A percentile compares a stretch with the other conserved stretches of the same genome.
These are phyloP conservation scores for Lunasporangiospora selenospora DNA, from an alignment of 192 early-diverging fungal genomes.

Conservation along the genomic window DNA sequence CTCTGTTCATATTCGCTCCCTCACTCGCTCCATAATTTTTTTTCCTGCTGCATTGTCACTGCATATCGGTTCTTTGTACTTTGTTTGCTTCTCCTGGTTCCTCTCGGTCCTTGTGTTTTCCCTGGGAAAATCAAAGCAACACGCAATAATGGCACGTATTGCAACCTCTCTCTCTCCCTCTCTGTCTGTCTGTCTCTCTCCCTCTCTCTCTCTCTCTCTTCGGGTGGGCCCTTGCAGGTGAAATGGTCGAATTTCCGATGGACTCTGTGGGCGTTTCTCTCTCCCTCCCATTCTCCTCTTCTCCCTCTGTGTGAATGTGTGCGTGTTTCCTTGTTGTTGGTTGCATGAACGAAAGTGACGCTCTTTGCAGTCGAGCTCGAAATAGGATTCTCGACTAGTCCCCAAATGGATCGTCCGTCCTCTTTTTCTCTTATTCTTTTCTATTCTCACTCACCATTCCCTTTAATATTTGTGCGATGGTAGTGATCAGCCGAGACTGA, in stretches of 20 bases:
- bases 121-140: background rate
- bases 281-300: background rate
- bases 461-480: no score
- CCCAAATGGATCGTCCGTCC: no score
- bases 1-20: no score
- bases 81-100: background rate
- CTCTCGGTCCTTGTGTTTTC: background rate
- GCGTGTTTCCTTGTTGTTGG: background rate
- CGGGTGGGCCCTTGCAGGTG: no score
- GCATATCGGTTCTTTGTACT: background rate
- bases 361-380: no score
- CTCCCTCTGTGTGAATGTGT: background rate
- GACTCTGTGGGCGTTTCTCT: no score
- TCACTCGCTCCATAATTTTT: conserved; percentile 2
- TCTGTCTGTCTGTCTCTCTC: background rate
- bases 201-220: background rate
- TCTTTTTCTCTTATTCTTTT: conserved; percentile 8
- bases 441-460: background rate
- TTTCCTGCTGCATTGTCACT: background rate
- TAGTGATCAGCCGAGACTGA: no score
- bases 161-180: background rate
- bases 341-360: background rate
- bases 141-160: background rate
- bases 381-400: no score
- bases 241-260: no score